Evolutionary conservation across 2,329 filamentous ascomycete species (phyloP).

Genomic region (Fusarium sp.): DNA sequence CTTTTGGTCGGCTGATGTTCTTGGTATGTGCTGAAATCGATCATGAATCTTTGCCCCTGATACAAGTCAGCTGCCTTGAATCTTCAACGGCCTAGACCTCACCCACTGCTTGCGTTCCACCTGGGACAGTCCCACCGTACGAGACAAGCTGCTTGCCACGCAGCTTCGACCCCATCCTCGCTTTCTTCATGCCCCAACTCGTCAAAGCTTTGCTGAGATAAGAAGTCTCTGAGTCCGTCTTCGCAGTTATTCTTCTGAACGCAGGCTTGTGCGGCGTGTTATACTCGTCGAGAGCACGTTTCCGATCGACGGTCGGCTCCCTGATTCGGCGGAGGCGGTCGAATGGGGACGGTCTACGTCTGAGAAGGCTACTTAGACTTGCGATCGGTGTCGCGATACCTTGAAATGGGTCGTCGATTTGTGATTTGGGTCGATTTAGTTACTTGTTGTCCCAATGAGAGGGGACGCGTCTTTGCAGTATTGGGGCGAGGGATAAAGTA

Average conservation of each 20-base stretch:
- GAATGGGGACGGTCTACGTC: too few species aligned
- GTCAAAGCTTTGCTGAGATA: not conserved
- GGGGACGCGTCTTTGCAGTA: not conserved
- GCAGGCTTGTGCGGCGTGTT: too few species aligned
- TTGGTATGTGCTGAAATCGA: constrained; percentile 13
- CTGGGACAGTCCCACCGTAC: not conserved
- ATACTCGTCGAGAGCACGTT: not conserved
- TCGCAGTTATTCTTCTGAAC: not conserved
- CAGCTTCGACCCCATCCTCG: not conserved
- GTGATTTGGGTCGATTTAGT: not conserved
- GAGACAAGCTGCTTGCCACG: constrained; percentile 1
- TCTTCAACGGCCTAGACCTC: not conserved
- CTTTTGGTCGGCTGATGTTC: constrained; percentile 7
- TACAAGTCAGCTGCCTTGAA: not conserved
- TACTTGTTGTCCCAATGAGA: not conserved
- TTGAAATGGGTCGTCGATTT: not conserved
- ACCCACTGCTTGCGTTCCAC: not conserved
- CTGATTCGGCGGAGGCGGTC: too few species aligned
- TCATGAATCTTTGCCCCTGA: constrained; percentile 21
- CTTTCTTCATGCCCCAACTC: not conserved
- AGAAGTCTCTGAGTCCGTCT: too few species aligned
- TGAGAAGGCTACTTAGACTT: too few species aligned
- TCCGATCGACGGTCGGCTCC: not conserved
- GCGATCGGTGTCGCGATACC: too few species aligned
- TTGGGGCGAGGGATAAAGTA: not conserved